phyloP scores from a whole-genome alignment of 2,329 filamentous ascomycete genomes.

The Alternaria brassicae region DNA sequence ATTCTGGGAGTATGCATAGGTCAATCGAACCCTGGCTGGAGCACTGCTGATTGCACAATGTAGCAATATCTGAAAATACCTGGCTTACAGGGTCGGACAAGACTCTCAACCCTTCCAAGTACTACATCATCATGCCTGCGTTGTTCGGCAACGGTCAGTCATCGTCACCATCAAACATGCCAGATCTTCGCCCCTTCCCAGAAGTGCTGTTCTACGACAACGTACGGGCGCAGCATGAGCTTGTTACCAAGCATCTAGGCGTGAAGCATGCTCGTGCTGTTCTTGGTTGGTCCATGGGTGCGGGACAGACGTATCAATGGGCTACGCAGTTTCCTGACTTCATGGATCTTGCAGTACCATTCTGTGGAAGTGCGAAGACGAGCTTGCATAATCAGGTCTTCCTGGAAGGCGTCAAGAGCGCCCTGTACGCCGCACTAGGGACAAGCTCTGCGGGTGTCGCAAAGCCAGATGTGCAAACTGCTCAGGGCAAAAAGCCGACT shows the following conservation, averaged over 20 bases:
- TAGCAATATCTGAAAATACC: conserved; percentile 71
- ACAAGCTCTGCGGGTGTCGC: conserved; percentile 59
- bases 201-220: conserved; percentile 72
- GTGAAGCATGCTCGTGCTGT: conserved; percentile 68
- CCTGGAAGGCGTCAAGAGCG: conserved; percentile 68
- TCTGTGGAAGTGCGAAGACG: conserved; percentile 70
- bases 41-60: background rate
- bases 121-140: conserved; percentile 73
- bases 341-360: conserved; percentile 70
- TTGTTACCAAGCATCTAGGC: conserved; percentile 69
- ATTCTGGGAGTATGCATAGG: conserved; percentile 61
- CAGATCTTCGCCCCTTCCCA: conserved; percentile 64
- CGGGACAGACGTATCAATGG: conserved; percentile 71
- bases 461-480: conserved; percentile 37
- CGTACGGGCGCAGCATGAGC: conserved; percentile 69
- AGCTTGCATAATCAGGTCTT: conserved; percentile 73
- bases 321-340: conserved; percentile 68
- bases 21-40: background rate
- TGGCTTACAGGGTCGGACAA: conserved; percentile 75
- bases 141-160: conserved; percentile 75
- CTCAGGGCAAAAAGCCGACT: conserved; percentile 28
- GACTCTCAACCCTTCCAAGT: conserved; percentile 68
- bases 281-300: conserved; percentile 75
- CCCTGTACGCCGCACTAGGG: conserved; percentile 65
- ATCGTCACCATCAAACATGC: conserved; percentile 70